Conservation (phyloP, 108 stramenopile species). For the Asterionellopsis glacialis region DNA sequence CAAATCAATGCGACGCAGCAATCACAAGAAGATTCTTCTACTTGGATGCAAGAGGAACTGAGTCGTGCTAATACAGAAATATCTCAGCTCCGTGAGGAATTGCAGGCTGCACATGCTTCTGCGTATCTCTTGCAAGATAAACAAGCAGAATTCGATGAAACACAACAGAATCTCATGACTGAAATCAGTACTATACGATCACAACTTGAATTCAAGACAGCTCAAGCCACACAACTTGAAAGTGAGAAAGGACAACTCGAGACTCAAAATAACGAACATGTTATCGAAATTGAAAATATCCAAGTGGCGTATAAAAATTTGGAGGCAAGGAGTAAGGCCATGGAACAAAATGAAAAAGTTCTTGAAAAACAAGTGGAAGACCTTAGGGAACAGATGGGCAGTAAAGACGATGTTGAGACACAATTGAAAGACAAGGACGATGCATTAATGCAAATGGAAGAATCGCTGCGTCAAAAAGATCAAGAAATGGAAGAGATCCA, state of each 20-base stretch:
- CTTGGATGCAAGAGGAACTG: too few species aligned
- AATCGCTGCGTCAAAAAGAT: background rate
- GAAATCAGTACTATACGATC: constrained; percentile 4
- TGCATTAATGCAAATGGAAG: constrained; percentile 9
- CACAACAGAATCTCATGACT: background rate
- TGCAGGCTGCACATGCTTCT: too few species aligned
- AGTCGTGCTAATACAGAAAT: too few species aligned
- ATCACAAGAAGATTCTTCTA: too few species aligned
- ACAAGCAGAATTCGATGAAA: background rate
- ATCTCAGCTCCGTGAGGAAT: too few species aligned
- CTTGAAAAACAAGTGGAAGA: constrained; percentile 22
- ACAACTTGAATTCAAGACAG: constrained; percentile 1
- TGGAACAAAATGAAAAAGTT: constrained; percentile 16
- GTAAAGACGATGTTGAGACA: constrained; percentile 2
- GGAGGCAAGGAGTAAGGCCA: constrained; percentile 2
- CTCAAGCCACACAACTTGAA: constrained; percentile 3
- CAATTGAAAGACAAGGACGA: constrained; percentile 5
- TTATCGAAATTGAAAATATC: too few species aligned
- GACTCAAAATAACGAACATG: constrained; percentile 13
- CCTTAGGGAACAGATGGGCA: constrained; percentile 15
- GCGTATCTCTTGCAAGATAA: too few species aligned
- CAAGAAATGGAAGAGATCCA: background rate
- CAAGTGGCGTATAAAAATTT: too few species aligned
- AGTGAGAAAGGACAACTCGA: constrained; percentile 11
- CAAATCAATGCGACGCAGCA: background rate